Percentiles rank a stretch among this genome's conserved stretches.
Conservation (phyloP, 305 asterid genomes). For the Fraxinus sp. region DNA sequence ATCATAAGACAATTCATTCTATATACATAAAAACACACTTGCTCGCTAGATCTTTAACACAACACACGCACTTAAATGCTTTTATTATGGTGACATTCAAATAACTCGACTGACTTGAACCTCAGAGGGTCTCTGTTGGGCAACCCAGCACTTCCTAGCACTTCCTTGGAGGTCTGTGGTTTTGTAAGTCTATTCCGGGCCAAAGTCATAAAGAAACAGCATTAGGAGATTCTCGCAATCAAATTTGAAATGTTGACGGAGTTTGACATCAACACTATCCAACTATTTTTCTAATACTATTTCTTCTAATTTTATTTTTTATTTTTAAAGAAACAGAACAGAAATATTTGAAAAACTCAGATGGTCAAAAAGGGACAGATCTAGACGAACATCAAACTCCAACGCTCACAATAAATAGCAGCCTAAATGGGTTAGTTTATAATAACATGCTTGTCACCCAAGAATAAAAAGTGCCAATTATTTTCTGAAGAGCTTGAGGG, state of each 20-base stretch:
- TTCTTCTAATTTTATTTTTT: too few relatives aligned
- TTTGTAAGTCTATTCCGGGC: not conserved
- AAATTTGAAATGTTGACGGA: not conserved
- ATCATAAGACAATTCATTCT: not conserved
- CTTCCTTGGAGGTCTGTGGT: not conserved
- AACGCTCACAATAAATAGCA: not conserved
- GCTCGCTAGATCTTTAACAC: not conserved
- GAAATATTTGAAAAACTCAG: not conserved
- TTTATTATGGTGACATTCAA: not conserved
- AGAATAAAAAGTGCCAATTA: not conserved
- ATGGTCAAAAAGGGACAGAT: not conserved
- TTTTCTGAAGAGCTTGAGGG: not conserved
- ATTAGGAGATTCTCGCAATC: not conserved
- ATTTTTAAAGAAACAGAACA: not conserved
- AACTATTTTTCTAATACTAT: not conserved
- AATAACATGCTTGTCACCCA: not conserved
- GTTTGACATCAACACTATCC: not conserved
- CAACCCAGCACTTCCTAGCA: not conserved
- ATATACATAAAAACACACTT: not conserved
- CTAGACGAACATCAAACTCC: not conserved
- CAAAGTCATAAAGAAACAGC: not conserved
- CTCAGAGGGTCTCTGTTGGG: not conserved
- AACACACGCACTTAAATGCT: not conserved
- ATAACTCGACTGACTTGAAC: not conserved
- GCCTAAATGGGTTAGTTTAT: not conserved